Evolutionary conservation across 2,329 filamentous ascomycete species (phyloP).

Genomic region (Pyricularia sp.): DNA sequence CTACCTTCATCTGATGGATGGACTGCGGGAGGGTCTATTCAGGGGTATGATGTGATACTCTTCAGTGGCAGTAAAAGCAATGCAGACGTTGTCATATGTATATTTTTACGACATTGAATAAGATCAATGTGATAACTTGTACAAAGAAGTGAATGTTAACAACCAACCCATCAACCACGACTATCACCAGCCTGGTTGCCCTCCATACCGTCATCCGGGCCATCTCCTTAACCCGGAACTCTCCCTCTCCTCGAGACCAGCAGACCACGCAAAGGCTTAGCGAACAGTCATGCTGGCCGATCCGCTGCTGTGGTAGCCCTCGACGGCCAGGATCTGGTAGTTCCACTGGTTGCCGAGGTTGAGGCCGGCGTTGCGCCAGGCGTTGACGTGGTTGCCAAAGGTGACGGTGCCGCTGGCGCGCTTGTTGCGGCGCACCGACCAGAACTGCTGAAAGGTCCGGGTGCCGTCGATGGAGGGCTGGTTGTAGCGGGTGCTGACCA

Average conservation of each 20-base stretch:
- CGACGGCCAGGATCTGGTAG: conserved; percentile 43
- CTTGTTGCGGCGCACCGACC: conserved; percentile 34
- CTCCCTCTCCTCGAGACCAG: not conserved
- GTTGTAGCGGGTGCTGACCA: conserved; percentile 26
- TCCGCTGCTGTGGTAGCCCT: conserved; percentile 41
- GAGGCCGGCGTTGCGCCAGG: conserved; percentile 36
- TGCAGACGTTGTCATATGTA: not conserved
- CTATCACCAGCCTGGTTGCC: not conserved
- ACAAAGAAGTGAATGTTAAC: not conserved
- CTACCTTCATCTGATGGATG: no score
- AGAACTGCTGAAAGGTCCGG: conserved; percentile 39
- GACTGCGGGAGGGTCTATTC: no score
- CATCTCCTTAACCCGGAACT: not conserved
- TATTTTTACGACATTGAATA: not conserved
- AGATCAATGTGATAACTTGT: not conserved
- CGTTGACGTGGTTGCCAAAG: conserved; percentile 39
- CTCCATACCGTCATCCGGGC: not conserved
- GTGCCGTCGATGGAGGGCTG: conserved; percentile 37
- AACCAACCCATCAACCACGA: not conserved
- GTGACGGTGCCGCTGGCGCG: conserved; percentile 38
- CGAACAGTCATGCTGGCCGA: conserved; percentile 28
- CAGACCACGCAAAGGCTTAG: not conserved
- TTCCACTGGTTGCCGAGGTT: conserved; percentile 33
- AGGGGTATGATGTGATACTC: no score
- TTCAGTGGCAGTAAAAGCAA: no score